phyloP scores from a whole-genome alignment of 306 rosid genomes.

The Ziziphus jujuba region DNA sequence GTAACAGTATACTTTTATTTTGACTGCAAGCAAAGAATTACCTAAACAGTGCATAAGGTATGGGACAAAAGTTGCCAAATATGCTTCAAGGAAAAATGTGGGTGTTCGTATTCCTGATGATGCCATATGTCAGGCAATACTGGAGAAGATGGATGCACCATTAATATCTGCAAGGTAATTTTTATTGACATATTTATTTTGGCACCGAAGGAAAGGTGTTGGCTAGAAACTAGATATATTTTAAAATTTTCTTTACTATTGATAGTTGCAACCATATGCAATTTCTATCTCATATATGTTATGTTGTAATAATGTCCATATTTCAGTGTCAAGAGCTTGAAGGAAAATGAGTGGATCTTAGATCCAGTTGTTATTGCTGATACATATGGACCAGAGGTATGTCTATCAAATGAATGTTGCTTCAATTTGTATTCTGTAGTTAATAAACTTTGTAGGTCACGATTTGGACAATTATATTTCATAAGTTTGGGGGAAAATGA shows the following conservation, averaged over 20 bases:
- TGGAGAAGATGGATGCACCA: conserved; percentile 77
- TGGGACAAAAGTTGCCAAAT: conserved; percentile 70
- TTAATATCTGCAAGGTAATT: conserved; percentile 81
- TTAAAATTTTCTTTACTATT: conserved; percentile 3
- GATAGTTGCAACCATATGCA: conserved; percentile 8
- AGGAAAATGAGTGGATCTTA: conserved; percentile 80
- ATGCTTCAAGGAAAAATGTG: conserved; percentile 68
- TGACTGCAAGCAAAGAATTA: conserved; percentile 84
- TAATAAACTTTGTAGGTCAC: conserved; percentile 2
- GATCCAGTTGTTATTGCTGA: conserved; percentile 91
- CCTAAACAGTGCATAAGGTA: conserved; percentile 84
- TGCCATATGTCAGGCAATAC: conserved; percentile 74
- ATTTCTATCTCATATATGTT: conserved; percentile 10
- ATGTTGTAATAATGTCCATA: conserved; percentile 8
- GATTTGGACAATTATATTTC: neutral
- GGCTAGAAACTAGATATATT: conserved; percentile 13
- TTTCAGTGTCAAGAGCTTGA: conserved; percentile 72
- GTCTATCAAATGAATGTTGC: conserved; percentile 18
- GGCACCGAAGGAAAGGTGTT: neutral
- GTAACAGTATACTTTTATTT: conserved; percentile 88
- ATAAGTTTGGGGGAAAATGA: neutral
- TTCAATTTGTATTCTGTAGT: neutral
- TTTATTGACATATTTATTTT: conserved; percentile 17
- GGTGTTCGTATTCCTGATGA: conserved; percentile 95
- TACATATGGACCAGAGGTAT: conserved; percentile 84